Conservation (phyloP, 2,329 filamentous ascomycete species). For the Aureobasidium uvarum region DNA sequence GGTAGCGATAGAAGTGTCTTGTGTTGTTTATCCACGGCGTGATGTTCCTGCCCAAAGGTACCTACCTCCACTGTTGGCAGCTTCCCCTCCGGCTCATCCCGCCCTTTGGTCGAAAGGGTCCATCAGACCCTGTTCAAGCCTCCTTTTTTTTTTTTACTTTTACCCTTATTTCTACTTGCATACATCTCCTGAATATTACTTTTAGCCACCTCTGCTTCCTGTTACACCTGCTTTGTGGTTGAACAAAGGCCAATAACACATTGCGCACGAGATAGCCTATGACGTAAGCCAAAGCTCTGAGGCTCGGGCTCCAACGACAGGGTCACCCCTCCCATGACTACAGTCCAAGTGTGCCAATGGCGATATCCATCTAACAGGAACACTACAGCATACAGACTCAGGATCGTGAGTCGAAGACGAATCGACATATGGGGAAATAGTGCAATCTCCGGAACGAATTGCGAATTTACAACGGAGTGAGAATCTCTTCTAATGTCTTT, state of each 20-base stretch:
- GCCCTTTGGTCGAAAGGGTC: not conserved
- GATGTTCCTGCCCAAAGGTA: not conserved
- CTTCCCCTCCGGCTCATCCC: constrained; percentile 19
- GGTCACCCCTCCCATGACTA: too few relatives aligned
- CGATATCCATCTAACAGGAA: too few relatives aligned
- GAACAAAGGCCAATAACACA: not conserved
- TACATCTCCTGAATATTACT: too few relatives aligned
- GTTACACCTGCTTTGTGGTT: not conserved
- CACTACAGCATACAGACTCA: too few relatives aligned
- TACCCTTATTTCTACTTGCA: not conserved
- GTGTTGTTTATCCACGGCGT: not conserved
- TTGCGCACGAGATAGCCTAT: not conserved
- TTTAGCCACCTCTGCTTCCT: not conserved
- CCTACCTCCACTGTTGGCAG: not conserved
- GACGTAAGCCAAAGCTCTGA: not conserved
- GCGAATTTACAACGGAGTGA: too few relatives aligned
- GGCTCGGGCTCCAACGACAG: not conserved
- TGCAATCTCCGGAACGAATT: too few relatives aligned
- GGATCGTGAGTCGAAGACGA: too few relatives aligned
- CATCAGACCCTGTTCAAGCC: constrained; percentile 1
- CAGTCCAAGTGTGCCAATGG: too few relatives aligned
- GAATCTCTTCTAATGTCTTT: too few relatives aligned
- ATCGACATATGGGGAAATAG: too few relatives aligned
- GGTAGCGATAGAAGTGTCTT: constrained; percentile 5
- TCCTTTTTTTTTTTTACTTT: not conserved